Base-by-base conservation (phyloP, 495 filamentous ascomycete genomes). In the Astrocystis sublimbata region DNA sequence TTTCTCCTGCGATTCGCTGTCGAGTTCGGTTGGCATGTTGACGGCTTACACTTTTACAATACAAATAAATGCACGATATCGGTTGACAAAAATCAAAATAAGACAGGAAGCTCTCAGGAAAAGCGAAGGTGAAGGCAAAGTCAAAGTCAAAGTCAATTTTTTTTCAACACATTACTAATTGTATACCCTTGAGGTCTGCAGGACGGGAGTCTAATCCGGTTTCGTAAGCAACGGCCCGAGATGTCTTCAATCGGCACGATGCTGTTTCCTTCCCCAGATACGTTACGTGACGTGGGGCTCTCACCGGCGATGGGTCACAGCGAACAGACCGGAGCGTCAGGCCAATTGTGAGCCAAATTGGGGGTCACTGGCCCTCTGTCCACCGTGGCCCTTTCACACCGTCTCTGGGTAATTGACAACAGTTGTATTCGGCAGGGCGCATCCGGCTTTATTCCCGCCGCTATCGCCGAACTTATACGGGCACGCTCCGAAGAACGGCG, bases 1-100 rank as follows among this genome's bases (percentile, higher is more conserved):
- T 45, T 60, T 60, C 12, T 52, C 58, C 1, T 35, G 26, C 12
- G 47, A 43, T 21, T 30, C 47, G 10, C n/a, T 31, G 13, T 60
- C 38, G 28, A 33, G 13, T 13, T 6, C 36, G 0, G 58, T 15
- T 3, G 4, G 1, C 46, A 52, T 60, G 26, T 7, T 41, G 24
- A 31, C 24, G 31, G 30, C 19, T n/a, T 47, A n/a, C 13, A 8
- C 7, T 9, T 19, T 21, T 17, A n/a, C n/a, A n/a, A n/a, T n/a
- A n/a, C n/a, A n/a, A n/a, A 23, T 5, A 4, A 35, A 26, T 9
- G 26, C 45, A 12, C n/a, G 26, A 1, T 8, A 33, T 41, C 23
- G 24, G 3, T 21, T 10, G n/a, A n/a, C n/a, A n/a, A n/a, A n/a
- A n/a, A n/a, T n/a, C n/a, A n/a, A n/a, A n/a, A n/a, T n/a, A n/a